Base-by-base conservation (phyloP, 1,284 basidiomycete genomes). In the Tylopilus orsonianus region DNA sequence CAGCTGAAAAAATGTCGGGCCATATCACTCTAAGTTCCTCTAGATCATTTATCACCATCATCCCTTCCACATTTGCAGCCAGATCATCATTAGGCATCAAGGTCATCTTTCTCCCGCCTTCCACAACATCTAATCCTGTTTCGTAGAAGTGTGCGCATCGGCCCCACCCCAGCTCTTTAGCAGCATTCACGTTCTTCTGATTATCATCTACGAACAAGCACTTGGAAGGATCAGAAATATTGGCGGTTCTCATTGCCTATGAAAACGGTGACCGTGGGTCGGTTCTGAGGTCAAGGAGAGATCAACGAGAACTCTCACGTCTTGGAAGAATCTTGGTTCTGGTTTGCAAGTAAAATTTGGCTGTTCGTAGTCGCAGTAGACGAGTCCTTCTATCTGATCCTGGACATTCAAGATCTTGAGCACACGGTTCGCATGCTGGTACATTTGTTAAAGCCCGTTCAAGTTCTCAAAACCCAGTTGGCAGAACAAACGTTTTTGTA, bases 311-410 rank as follows among this genome's bases (percentile, higher is more conserved):
- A 34, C 30, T 29, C 63, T 41, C 52, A 87, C 89, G 64, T 79
- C 71, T 35, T 72, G 61, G 58, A 87, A 93, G 61, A 75, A 92
- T 46, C 79, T 75, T 2, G 78, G 65, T 56, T 94, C 89, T 8
- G 92, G 92, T 62, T 95, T 95, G 73, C 91, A 93, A 5, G 77
- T 75, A 66, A 95, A 91, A 52, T 86, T 66, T 13, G 78, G 73
- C 32, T 80, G 59, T 8, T 74, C 69, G 57, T 95, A 95, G 68
- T 95, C 84, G 61, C 92, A 95, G 61, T 75, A 95, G 8, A 92
- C 79, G 13, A 93, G 65, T 12, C 81, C 89, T 57, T 95, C 92
- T 48, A 95, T 73, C 42, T 84, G 79, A 59, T 92, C 86, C 16
- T 82, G 77, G 12, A 95, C 68, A 40, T 81, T 74, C 32, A 95